Evolutionary conservation across 2,329 filamentous ascomycete genomes (phyloP), one percentile per base, ranked within the genome.

Genomic region (Westerdykella aurantiaca): DNA sequence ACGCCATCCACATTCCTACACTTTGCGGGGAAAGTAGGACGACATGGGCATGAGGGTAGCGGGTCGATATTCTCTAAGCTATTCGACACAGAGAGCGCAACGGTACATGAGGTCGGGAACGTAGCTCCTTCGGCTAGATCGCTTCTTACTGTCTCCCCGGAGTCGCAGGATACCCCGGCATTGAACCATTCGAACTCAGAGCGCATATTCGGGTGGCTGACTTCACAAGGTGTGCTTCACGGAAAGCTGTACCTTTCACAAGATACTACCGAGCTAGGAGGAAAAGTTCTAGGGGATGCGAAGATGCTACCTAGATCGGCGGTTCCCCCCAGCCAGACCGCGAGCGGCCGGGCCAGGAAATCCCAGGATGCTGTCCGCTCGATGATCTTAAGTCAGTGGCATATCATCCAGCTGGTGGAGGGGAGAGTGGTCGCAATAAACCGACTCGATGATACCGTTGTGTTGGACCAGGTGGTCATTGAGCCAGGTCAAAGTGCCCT

Each of bases 311-410:
- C 86, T 13, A 81, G 80, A 57, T 80, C 86, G 1, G 82, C 88
- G 45, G 78, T 97, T 34, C 80, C 86, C 1, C 76, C 80, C 2
- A 75, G 81, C 0, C 83, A 89, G 48, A 78, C 79, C 7, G 71
- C 80, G 1, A 78, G 79, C 48, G 83, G 81, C 31, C 75, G 83
- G 18, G 80, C 77, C 49, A 84, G 81, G 48, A 68, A 82, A 31
- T 75, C 81, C 0, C 78, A 85, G 42, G 88, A 94, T 47, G 76
- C 80, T 1, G 83, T 96, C 33, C 81, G 83, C 34, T 87, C 87
- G 0, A 83, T 95, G 64, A 82, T 86, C 0, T 72, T 98, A 50
- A 95, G 90, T 5, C 89, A 95, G 60, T 98, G 93, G 85, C 93
- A 98, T 64, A 82, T 96, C 39, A 69, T 98, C 17, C 81, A 83